Percentiles rank a stretch among this genome's conserved stretches.
These are phyloP conservation scores for Colletotrichum godetiae DNA, from an alignment of 2,329 filamentous ascomycete species.

Conservation along the genomic window DNA sequence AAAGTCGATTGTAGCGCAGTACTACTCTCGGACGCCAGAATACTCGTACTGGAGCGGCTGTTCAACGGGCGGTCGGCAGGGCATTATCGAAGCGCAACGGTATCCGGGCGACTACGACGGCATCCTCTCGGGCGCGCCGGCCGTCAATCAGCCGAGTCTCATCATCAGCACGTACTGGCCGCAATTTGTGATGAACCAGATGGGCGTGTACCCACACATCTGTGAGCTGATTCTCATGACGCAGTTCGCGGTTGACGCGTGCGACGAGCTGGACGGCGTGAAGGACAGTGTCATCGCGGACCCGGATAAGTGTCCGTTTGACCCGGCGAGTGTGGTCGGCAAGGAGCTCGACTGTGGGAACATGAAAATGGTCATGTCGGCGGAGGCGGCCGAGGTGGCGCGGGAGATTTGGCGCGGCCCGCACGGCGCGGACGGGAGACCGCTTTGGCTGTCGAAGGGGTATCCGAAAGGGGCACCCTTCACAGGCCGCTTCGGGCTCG, in stretches of 20 bases:
- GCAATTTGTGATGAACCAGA: conserved; percentile 34
- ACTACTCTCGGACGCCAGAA: conserved; percentile 55
- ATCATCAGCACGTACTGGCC: conserved; percentile 36
- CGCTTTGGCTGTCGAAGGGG: conserved; percentile 21
- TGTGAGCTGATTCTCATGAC: conserved; percentile 46
- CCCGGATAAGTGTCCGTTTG: conserved; percentile 38
- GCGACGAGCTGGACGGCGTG: conserved; percentile 34
- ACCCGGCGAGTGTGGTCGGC: conserved; percentile 38
- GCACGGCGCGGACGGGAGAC: conserved; percentile 17
- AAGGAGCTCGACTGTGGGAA: conserved; percentile 41
- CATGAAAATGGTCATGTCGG: conserved; percentile 21
- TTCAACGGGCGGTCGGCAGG: conserved; percentile 67
- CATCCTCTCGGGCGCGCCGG: conserved; percentile 59
- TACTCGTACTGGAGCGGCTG: conserved; percentile 65
- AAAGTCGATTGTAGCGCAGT: conserved; percentile 59
- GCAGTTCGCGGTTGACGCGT: conserved; percentile 35
- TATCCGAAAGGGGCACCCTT: conserved; percentile 30
- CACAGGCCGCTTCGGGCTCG: conserved; percentile 28
- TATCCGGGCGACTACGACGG: conserved; percentile 67
- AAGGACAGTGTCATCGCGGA: conserved; percentile 29
- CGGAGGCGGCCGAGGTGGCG: conserved; percentile 18
- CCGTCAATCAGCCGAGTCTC: conserved; percentile 43
- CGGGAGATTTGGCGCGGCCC: conserved; percentile 31
- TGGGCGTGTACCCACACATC: conserved; percentile 22
- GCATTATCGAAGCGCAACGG: conserved; percentile 61